These are phyloP conservation scores for Balakata baccata DNA, from an alignment of 345 rosid species.

Conservation along the genomic window DNA sequence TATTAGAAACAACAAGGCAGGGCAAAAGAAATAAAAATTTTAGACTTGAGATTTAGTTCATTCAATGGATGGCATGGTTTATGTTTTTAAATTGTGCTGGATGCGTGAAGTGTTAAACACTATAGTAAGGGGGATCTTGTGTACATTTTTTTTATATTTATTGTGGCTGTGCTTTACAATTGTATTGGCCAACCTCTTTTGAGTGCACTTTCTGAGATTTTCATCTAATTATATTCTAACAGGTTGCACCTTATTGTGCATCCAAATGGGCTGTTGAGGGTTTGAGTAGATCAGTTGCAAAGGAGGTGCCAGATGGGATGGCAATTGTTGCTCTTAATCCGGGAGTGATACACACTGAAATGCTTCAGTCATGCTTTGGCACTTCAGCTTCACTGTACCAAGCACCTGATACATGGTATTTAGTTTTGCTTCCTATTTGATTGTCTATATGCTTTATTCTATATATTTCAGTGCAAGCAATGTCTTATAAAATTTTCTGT, in stretches of 20 bases:
- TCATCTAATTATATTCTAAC: conserved; percentile 6
- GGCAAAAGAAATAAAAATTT: too few relatives aligned
- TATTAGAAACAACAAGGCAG: too few relatives aligned
- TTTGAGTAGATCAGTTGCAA: conserved; percentile 83
- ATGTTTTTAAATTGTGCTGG: background rate
- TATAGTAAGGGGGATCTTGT: background rate
- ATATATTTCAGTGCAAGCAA: background rate
- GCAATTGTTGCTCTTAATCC: conserved; percentile 87
- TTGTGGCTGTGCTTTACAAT: too few relatives aligned
- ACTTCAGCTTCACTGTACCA: conserved; percentile 72
- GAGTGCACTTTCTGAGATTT: background rate
- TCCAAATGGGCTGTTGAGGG: conserved; percentile 99
- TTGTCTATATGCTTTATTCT: background rate
- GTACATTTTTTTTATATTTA: background rate
- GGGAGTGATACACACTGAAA: conserved; percentile 88
- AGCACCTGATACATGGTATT: conserved; percentile 87
- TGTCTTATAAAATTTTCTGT: background rate
- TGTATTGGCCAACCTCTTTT: background rate
- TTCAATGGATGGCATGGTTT: background rate
- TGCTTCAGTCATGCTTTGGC: conserved; percentile 76
- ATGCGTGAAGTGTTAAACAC: too few relatives aligned
- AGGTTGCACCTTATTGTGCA: conserved; percentile 99
- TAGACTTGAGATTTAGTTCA: background rate
- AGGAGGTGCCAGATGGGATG: conserved; percentile 83
- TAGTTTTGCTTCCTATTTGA: background rate